Conservation (phyloP, 805 yeast species). For the Ogataea wickerhamii region DNA sequence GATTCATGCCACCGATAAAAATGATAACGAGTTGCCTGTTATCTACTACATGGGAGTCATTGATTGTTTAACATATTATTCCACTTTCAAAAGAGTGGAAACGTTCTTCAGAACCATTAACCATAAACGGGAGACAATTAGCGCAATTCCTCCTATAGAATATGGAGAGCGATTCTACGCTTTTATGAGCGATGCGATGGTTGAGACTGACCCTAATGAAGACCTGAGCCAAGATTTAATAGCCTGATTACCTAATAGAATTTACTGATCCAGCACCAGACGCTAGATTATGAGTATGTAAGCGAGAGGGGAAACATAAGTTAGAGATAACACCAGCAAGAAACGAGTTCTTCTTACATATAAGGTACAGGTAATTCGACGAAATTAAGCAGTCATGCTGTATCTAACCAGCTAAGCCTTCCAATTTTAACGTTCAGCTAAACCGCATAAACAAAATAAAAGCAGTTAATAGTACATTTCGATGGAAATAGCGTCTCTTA, state of each 20-base stretch:
- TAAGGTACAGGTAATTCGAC: no score
- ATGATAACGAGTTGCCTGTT: conserved; percentile 56
- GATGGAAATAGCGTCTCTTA: conserved; percentile 3
- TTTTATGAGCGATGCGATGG: conserved; percentile 46
- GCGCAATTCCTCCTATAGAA: conserved; percentile 87
- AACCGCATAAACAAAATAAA: no score
- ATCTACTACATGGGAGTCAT: conserved; percentile 91
- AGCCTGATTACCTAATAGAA: background rate
- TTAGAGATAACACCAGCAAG: no score
- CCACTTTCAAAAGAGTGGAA: conserved; percentile 70
- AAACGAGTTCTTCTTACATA: no score
- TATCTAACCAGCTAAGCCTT: no score
- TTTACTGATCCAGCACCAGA: no score
- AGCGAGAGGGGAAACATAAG: no score
- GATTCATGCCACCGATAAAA: conserved; percentile 63
- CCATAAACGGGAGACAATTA: conserved; percentile 65
- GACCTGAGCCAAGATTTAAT: background rate
- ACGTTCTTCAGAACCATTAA: conserved; percentile 78
- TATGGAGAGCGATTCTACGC: conserved; percentile 82
- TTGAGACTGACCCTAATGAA: background rate
- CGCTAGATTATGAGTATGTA: background rate
- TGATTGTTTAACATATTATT: conserved; percentile 85
- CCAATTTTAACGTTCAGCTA: no score
- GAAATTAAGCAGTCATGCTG: no score
- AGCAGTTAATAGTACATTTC: conserved; percentile 6